Conservation (phyloP, 495 filamentous ascomycete genomes). For the Lasiosphaeris hirsuta region DNA sequence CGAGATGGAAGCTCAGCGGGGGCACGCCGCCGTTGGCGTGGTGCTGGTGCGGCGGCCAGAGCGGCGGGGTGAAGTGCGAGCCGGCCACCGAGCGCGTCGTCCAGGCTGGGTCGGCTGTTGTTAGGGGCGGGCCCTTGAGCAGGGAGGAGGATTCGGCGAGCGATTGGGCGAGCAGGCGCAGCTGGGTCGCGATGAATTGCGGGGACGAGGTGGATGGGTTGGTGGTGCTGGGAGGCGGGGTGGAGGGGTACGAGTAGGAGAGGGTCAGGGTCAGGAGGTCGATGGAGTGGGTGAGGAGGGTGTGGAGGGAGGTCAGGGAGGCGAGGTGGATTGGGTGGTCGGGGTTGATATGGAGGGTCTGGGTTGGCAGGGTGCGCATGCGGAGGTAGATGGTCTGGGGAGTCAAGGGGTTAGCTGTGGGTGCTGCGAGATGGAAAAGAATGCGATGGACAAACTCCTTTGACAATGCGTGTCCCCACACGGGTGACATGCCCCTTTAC, state of each 20-base stretch:
- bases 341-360: constrained; percentile 47
- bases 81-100: constrained; percentile 36
- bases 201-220: constrained; percentile 15
- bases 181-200: constrained; percentile 71
- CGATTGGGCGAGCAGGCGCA: constrained; percentile 71
- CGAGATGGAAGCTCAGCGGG: constrained; percentile 68
- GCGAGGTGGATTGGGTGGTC: constrained; percentile 60
- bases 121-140: constrained; percentile 55
- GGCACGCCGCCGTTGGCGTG: constrained; percentile 47
- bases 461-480: constrained; percentile 70
- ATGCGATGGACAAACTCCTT: constrained; percentile 56
- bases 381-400: constrained; percentile 46
- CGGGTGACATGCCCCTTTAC: constrained; percentile 90
- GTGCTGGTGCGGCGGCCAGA: constrained; percentile 19
- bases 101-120: constrained; percentile 32
- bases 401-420: neutral
- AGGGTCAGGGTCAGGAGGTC: constrained; percentile 75
- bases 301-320: constrained; percentile 65
- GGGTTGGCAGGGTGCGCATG: constrained; percentile 48
- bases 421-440: neutral
- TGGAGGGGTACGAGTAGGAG: constrained; percentile 49
- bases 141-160: constrained; percentile 64
- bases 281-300: constrained; percentile 71
- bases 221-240: constrained; percentile 21
- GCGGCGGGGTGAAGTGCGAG: constrained; percentile 42